phyloP scores from a whole-genome alignment of 345 rosid species.

The Noccaea caerulescens region DNA sequence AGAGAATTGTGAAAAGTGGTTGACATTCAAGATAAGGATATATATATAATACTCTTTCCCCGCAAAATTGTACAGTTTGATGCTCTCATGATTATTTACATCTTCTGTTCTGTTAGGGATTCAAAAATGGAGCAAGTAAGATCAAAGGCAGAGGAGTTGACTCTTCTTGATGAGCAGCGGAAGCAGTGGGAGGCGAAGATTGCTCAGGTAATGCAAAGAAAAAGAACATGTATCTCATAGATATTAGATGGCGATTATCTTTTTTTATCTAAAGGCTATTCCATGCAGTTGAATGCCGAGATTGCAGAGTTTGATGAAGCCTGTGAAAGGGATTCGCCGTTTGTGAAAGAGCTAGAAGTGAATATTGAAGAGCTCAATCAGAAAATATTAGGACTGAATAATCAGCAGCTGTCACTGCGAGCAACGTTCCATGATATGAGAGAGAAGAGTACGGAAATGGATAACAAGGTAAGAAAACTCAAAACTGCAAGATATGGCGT shows the following conservation, averaged over 20 bases:
- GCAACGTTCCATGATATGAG: constrained; percentile 60
- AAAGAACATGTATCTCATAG: background rate
- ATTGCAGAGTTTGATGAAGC: constrained; percentile 66
- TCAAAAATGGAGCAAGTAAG: constrained; percentile 68
- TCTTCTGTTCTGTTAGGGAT: constrained; percentile 50
- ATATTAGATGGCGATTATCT: constrained; percentile 10
- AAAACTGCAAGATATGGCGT: background rate
- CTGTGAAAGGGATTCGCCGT: constrained; percentile 68
- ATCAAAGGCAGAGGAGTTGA: constrained; percentile 61
- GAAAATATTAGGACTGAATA: constrained; percentile 68
- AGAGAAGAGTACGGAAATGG: constrained; percentile 67
- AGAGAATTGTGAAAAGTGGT: too few relatives aligned
- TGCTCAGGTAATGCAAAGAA: constrained; percentile 57
- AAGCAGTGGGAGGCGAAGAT: constrained; percentile 68
- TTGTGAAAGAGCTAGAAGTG: constrained; percentile 67
- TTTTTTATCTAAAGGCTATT: constrained; percentile 35
- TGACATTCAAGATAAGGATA: too few relatives aligned
- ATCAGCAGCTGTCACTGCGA: constrained; percentile 70
- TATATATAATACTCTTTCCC: too few relatives aligned
- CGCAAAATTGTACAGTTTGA: background rate
- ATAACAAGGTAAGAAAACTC: constrained; percentile 55
- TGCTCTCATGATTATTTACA: background rate
- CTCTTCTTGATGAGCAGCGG: constrained; percentile 68
- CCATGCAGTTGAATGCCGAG: constrained; percentile 73
- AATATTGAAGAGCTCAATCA: constrained; percentile 68